phyloP scores from a whole-genome alignment of 1,284 basidiomycete species.

The Rhodotorula mucilaginosa region DNA sequence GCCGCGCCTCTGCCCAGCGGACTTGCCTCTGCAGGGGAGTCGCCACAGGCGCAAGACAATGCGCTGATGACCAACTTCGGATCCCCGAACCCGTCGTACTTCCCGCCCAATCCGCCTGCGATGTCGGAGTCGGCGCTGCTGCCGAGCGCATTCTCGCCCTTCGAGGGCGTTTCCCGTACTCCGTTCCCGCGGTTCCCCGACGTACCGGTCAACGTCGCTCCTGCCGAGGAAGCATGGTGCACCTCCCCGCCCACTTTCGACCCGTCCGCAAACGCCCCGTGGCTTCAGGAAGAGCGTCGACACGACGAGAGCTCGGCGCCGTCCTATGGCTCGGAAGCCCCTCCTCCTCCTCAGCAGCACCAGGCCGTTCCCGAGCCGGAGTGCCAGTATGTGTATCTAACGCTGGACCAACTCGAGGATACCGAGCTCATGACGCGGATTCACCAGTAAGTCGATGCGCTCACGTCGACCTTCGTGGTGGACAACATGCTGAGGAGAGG shows the following conservation, averaged over 20 bases:
- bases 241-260: not conserved
- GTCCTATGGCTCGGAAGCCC: too few species aligned
- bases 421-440: slow-evolving; percentile 15
- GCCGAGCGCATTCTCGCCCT: not conserved
- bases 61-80: slow-evolving; percentile 9
- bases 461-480: too few species aligned
- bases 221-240: not conserved
- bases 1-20: slow-evolving; percentile 1
- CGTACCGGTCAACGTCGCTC: not conserved
- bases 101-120: not conserved
- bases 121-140: not conserved
- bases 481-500: not conserved
- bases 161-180: not conserved
- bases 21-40: not conserved
- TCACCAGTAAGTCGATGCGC: slow-evolving; percentile 7
- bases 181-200: not conserved
- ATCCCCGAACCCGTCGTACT: slow-evolving; percentile 2
- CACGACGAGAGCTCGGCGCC: too few species aligned
- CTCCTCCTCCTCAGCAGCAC: not conserved
- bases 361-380: not conserved
- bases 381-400: slow-evolving; percentile 25
- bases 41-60: not conserved
- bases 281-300: not conserved
- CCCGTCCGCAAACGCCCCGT: slow-evolving; percentile 3
- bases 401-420: slow-evolving; percentile 19